Evolutionary conservation across 164 flowering plant species (phyloP).

Genomic region (Aristolochia fimbriata): DNA sequence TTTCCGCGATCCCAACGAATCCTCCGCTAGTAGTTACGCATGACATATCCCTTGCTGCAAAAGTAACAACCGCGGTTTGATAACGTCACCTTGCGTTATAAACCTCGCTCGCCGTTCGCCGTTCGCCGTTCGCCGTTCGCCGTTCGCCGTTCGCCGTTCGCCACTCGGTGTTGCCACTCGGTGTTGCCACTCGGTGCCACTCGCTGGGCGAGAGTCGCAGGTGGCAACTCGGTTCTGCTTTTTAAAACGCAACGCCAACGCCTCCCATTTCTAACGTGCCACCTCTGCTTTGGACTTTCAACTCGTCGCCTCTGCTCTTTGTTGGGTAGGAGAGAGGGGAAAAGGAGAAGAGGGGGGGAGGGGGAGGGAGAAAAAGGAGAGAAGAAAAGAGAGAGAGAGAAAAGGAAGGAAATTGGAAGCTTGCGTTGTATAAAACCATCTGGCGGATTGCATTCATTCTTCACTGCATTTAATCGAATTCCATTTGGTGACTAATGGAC

Average conservation of each 20-base stretch:
- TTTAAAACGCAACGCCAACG: background rate
- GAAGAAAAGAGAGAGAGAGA: background rate
- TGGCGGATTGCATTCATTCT: too few species aligned
- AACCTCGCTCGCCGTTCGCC: background rate
- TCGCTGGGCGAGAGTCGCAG: too few species aligned
- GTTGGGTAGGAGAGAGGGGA: background rate
- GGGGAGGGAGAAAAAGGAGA: background rate
- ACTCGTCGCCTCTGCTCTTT: too few species aligned
- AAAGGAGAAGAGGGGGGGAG: background rate
- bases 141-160: too few species aligned
- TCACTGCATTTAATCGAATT: too few species aligned
- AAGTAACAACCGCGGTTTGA: conserved; percentile 3
- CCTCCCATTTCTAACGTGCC: conserved; percentile 1
- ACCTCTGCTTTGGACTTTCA: background rate
- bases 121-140: too few species aligned
- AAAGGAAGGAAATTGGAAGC: background rate
- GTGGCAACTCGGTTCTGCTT: background rate
- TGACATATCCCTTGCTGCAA: background rate
- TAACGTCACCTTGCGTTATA: background rate
- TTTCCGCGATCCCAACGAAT: conserved; percentile 5
- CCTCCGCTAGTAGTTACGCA: conserved; percentile 7
- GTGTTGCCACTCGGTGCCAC: too few species aligned
- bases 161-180: background rate
- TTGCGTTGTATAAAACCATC: background rate
- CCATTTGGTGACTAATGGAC: too few species aligned